Base-by-base conservation (phyloP, 179 eudicot species). In the Silene coronaria region DNA sequence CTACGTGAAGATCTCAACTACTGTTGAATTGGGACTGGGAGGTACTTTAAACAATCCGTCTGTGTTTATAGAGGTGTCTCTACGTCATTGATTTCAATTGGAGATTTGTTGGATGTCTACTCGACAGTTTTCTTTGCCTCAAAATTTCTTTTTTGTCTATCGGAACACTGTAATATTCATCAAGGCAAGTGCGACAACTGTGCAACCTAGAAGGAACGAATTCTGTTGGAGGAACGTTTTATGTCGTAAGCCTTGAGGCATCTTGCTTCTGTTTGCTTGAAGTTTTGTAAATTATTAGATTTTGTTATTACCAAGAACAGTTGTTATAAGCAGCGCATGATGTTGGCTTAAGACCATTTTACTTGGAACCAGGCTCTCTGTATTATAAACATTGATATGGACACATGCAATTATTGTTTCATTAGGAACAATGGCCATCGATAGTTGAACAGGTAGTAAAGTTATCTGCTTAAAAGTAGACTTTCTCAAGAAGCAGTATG, bases 1-100 rank as follows among this genome's bases (percentile, higher is more conserved):
- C 4, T 27, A 60, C 12, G 38, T 69, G 9, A 61, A 65, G n/a
- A 55, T 71, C 32, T 61, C 67, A 42, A 45, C 46, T 71, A 63
- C 22, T 7, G 60, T 1, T 22, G 23, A 22, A 12, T 32, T 28
- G 30, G 17, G 58, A 26, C 12, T 63, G 3, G 36, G 65, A 46
- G 26, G 22, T 26, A 28, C 32, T 28, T 46, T 21, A 13, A 22
- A 48, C 24, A 17, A 6, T 70, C 42, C 42, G 53, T 27, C 5
- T 19, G 30, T 23, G 36, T 22, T 45, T 64, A 42, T 38, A n/a
- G 21, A 23, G 67, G 19, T 30, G 34, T 53, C 65, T 75, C 34
- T 4, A 3, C 11, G 58, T 55, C 19, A 3, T 14, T 67, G 16
- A 14, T 22, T 51, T 67, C 19, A 11, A 67, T 34, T 16, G 7